Conservation (phyloP, 371 early-diverging fungal genomes). For the Chytridiales sp. region DNA sequence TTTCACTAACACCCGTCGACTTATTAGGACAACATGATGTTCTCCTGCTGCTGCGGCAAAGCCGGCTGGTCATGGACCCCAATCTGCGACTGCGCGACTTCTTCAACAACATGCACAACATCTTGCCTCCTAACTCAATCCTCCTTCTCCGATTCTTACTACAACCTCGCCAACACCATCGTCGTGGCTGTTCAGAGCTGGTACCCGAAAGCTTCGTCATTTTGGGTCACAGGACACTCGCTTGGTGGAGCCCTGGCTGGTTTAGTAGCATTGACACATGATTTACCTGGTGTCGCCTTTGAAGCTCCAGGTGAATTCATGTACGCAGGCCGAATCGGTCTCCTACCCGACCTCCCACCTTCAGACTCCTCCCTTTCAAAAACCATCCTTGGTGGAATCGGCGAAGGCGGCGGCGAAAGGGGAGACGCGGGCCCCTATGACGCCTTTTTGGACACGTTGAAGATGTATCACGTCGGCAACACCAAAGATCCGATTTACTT, state of each 20-base stretch:
- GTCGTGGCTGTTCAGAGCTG: slow-evolving; percentile 58
- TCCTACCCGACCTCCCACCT: slow-evolving; percentile 50
- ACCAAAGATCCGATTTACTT: slow-evolving; percentile 90
- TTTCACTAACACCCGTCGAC: neutral
- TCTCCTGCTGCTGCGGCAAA: slow-evolving; percentile 97
- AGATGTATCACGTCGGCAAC: slow-evolving; percentile 92
- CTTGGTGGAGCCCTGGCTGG: slow-evolving; percentile 86
- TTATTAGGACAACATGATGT: slow-evolving; percentile 73
- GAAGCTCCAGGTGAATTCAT: slow-evolving; percentile 86
- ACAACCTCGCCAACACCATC: slow-evolving; percentile 71
- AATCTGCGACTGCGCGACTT: slow-evolving; percentile 38
- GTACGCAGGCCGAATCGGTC: slow-evolving; percentile 77
- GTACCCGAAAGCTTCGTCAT: slow-evolving; percentile 63
- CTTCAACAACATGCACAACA: slow-evolving; percentile 20
- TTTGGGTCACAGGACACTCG: slow-evolving; percentile 93
- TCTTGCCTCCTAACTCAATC: slow-evolving; percentile 14
- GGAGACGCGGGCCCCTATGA: slow-evolving; percentile 20
- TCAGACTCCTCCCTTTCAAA: too few species aligned
- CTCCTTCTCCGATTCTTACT: slow-evolving; percentile 57
- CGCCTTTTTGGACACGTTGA: slow-evolving; percentile 50
- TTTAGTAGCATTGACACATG: slow-evolving; percentile 81
- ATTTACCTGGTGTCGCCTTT: slow-evolving; percentile 83
- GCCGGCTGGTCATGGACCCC: slow-evolving; percentile 60
- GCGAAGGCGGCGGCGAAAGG: slow-evolving; percentile 16
- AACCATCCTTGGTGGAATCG: too few species aligned